A percentile compares a stretch with the other conserved stretches of the same genome.
Evolutionary conservation across 495 filamentous ascomycete genomes (phyloP).

Genomic region (Talaromyces stipitatus): DNA sequence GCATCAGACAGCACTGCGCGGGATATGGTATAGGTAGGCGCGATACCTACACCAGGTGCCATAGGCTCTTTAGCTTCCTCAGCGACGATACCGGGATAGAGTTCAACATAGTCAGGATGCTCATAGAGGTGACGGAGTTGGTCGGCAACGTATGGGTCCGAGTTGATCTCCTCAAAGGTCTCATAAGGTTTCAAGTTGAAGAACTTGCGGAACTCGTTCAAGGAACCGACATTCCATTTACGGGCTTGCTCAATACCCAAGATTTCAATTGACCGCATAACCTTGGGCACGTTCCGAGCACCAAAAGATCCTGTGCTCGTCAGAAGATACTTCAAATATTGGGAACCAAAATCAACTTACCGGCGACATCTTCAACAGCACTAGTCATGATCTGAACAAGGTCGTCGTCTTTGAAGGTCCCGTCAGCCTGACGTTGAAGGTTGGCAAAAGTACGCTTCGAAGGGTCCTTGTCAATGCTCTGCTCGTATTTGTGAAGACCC

Average conservation of each 20-base stretch:
- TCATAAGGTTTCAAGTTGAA: conserved; percentile 50
- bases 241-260: conserved; percentile 55
- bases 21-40: conserved; percentile 52
- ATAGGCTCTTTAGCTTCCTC: conserved; percentile 48
- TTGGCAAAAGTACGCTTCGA: conserved; percentile 51
- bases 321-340: neutral
- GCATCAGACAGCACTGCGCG: conserved; percentile 46
- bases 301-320: conserved; percentile 41
- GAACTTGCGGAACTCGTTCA: conserved; percentile 59
- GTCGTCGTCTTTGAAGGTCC: conserved; percentile 54
- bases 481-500: conserved; percentile 45
- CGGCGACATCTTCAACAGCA: conserved; percentile 53
- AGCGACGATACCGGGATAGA: conserved; percentile 54
- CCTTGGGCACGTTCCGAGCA: conserved; percentile 51
- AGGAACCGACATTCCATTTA: conserved; percentile 50
- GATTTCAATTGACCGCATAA: conserved; percentile 50
- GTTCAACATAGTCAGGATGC: conserved; percentile 55
- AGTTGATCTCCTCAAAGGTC: conserved; percentile 56
- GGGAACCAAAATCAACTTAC: conserved; percentile 16
- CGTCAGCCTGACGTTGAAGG: conserved; percentile 46
- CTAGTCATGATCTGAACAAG: conserved; percentile 52
- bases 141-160: conserved; percentile 46
- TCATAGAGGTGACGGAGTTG: conserved; percentile 47
- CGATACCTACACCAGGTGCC: conserved; percentile 47
- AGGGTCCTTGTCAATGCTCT: conserved; percentile 41